Evolutionary conservation across 306 rosid genomes (phyloP).

Genomic region (Trifolium fragiferum): DNA sequence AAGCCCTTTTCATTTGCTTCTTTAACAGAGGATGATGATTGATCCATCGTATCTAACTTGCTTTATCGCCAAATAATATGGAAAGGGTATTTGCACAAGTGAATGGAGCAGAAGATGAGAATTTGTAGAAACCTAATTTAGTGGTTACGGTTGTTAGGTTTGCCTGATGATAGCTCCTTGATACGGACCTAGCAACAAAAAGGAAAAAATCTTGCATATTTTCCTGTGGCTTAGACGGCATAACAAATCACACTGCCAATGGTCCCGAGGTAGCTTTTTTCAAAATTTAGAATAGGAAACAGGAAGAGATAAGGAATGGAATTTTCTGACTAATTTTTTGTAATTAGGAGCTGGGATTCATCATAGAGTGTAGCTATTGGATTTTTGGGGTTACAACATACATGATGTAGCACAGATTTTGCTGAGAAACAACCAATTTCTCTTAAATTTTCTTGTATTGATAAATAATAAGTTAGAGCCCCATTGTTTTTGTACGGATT

Average conservation of each 20-base stretch:
- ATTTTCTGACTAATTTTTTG: constrained; percentile 56
- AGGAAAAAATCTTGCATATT: constrained; percentile 51
- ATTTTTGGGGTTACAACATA: constrained; percentile 43
- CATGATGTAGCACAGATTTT: constrained; percentile 44
- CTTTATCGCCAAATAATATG: constrained; percentile 38
- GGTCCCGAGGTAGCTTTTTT: constrained; percentile 28
- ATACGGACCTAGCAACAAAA: constrained; percentile 53
- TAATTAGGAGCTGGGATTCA: constrained; percentile 69
- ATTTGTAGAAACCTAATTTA: constrained; percentile 42
- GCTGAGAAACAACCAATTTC: constrained; percentile 46
- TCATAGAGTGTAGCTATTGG: constrained; percentile 42
- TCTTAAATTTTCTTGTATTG: constrained; percentile 50
- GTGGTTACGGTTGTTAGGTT: constrained; percentile 35
- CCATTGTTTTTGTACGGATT: constrained; percentile 49
- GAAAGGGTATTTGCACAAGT: constrained; percentile 36
- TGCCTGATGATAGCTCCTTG: constrained; percentile 46
- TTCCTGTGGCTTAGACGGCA: constrained; percentile 49
- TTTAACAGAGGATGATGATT: constrained; percentile 82
- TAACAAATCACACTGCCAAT: constrained; percentile 44
- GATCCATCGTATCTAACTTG: constrained; percentile 36
- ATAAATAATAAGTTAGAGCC: constrained; percentile 39
- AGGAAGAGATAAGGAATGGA: constrained; percentile 40
- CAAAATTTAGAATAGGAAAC: constrained; percentile 45
- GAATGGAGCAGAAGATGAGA: constrained; percentile 41
- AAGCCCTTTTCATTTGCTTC: constrained; percentile 86